Evolutionary conservation across 129 eudicot genomes (phyloP).

Genomic region (Glebionis coronaria): DNA sequence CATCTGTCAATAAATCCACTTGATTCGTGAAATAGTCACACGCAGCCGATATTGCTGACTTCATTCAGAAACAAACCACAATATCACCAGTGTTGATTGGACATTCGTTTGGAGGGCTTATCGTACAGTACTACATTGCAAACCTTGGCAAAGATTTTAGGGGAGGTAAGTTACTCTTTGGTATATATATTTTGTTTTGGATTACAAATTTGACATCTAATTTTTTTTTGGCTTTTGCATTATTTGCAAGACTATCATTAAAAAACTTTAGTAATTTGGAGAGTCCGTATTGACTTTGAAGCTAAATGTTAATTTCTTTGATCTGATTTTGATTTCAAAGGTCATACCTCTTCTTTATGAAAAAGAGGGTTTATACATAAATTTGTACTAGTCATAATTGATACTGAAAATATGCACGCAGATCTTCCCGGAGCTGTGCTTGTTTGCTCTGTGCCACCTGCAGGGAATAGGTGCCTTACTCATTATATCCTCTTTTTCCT

Average conservation of each 20-base stretch:
- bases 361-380: background rate
- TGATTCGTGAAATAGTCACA: conserved; percentile 66
- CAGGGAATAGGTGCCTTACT: conserved; percentile 68
- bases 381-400: conserved; percentile 20
- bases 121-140: conserved; percentile 74
- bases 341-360: background rate
- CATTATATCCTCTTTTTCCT: conserved; percentile 10
- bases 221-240: background rate
- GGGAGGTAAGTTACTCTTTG: conserved; percentile 5
- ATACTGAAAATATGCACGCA: conserved; percentile 27
- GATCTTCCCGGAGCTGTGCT: conserved; percentile 79
- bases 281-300: background rate
- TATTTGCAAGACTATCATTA: conserved; percentile 6
- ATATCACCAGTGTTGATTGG: conserved; percentile 73
- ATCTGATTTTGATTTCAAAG: background rate
- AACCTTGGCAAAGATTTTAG: conserved; percentile 28
- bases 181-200: background rate
- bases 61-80: conserved; percentile 52
- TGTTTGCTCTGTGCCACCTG: conserved; percentile 91
- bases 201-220: background rate
- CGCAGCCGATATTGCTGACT: conserved; percentile 69
- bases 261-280: background rate
- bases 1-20: conserved; percentile 4
- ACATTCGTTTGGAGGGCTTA: conserved; percentile 94
- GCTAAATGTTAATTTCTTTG: conserved; percentile 1